Percentiles rank a stretch among this genome's conserved stretches.
Evolutionary conservation across 176 grass and related monocot genomes (phyloP).

Genomic region (Puccinellia tenuiflora): DNA sequence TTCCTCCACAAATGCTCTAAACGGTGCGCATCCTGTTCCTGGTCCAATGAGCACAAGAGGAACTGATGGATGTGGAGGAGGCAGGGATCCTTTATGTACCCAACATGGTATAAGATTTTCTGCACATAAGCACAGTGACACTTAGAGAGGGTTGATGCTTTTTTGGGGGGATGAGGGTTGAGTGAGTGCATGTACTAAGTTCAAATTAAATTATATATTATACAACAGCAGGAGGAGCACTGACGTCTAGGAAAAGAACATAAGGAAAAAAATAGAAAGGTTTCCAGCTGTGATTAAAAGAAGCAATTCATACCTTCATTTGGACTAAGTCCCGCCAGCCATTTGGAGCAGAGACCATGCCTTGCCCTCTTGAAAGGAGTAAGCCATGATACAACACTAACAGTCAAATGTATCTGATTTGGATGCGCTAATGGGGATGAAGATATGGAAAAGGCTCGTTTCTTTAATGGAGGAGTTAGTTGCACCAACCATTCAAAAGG

Average conservation of each 20-base stretch:
- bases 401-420: constrained; percentile 76
- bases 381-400: constrained; percentile 70
- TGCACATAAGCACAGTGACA: constrained; percentile 32
- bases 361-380: constrained; percentile 74
- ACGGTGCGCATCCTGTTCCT: constrained; percentile 89
- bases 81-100: constrained; percentile 62
- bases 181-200: neutral
- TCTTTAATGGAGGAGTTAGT: constrained; percentile 84
- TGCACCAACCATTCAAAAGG: constrained; percentile 97
- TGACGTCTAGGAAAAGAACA: neutral
- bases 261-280: neutral
- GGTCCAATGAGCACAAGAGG: constrained; percentile 88
- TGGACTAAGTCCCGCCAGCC: constrained; percentile 60
- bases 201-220: neutral
- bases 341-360: constrained; percentile 76
- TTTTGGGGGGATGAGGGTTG: neutral
- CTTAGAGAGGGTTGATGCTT: neutral
- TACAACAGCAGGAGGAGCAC: neutral
- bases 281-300: neutral
- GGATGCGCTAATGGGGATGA: constrained; percentile 76
- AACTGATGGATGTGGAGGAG: constrained; percentile 48
- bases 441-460: constrained; percentile 91
- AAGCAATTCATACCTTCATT: constrained; percentile 38
- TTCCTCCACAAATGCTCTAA: constrained; percentile 76
- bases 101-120: constrained; percentile 64